Conservation (phyloP, 164 flowering plant genomes). For the Umbilicus rupestris region DNA sequence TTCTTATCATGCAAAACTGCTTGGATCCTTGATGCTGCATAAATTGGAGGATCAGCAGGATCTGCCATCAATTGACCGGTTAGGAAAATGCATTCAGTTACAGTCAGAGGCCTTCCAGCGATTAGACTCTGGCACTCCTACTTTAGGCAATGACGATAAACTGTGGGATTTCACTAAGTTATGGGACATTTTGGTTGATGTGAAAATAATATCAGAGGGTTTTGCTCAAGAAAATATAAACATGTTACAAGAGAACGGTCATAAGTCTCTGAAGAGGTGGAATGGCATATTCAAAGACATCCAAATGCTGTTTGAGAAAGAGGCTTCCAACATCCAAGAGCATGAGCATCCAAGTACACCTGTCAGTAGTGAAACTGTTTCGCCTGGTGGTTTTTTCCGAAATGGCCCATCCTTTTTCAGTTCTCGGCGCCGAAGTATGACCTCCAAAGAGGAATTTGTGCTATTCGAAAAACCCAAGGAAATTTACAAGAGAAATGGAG, state of each 20-base stretch:
- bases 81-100: conserved; percentile 25
- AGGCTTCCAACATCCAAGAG: conserved; percentile 10
- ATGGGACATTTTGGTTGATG: conserved; percentile 46
- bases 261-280: conserved; percentile 47
- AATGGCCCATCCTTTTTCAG: conserved; percentile 25
- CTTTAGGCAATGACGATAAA: conserved; percentile 17
- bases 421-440: conserved; percentile 29
- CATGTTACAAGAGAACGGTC: conserved; percentile 21
- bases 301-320: conserved; percentile 15
- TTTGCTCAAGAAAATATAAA: conserved; percentile 32
- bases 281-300: conserved; percentile 27
- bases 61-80: conserved; percentile 32
- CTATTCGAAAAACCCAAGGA: conserved; percentile 60
- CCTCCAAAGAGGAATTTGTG: conserved; percentile 17
- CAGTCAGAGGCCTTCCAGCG: conserved; percentile 17
- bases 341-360: conserved; percentile 11
- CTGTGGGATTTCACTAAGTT: conserved; percentile 26
- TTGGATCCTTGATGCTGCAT: conserved; percentile 33
- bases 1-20: conserved; percentile 39
- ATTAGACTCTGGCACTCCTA: conserved; percentile 15
- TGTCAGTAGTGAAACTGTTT: conserved; percentile 23
- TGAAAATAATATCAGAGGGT: conserved; percentile 29
- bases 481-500: conserved; percentile 69
- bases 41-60: conserved; percentile 34
- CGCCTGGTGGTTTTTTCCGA: conserved; percentile 24